Evolutionary conservation across 78 protist species (phyloP).

Genomic region (Cyanophora paradoxa): DNA sequence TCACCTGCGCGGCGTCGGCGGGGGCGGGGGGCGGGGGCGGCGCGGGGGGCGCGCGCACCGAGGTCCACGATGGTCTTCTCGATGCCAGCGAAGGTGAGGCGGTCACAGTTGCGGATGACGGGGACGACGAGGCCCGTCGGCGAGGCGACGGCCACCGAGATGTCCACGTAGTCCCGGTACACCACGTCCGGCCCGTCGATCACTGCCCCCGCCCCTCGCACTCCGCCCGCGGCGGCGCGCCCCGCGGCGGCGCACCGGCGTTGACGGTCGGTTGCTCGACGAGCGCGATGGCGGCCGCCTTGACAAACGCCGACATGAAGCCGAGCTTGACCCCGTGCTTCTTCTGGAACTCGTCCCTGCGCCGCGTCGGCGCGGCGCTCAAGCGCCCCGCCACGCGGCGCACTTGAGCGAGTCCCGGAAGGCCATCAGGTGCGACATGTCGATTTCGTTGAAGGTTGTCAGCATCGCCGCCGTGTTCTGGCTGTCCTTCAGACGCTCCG

Average conservation of each 20-base stretch:
- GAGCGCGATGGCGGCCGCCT: slow-evolving; percentile 84
- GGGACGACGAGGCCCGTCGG: slow-evolving; percentile 56
- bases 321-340: slow-evolving; percentile 96
- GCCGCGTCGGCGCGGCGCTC: no score
- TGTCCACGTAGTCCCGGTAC: slow-evolving; percentile 83
- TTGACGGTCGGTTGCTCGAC: slow-evolving; percentile 68
- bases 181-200: slow-evolving; percentile 80
- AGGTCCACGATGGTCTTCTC: slow-evolving; percentile 69
- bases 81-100: slow-evolving; percentile 69
- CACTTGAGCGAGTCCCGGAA: no score
- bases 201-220: no score
- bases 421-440: slow-evolving; percentile 63
- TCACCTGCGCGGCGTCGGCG: not conserved
- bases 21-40: not conserved
- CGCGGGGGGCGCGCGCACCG: no score
- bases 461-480: slow-evolving; percentile 91
- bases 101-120: slow-evolving; percentile 58
- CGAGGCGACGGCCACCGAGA: slow-evolving; percentile 90
- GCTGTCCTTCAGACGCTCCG: slow-evolving; percentile 89
- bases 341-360: slow-evolving; percentile 82
- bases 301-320: slow-evolving; percentile 93
- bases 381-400: no score
- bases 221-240: no score
- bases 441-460: slow-evolving; percentile 96
- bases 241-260: slow-evolving; percentile 46